Evolutionary conservation across 139 green algal species (phyloP).

Genomic region (Desmodesmus armatus): DNA sequence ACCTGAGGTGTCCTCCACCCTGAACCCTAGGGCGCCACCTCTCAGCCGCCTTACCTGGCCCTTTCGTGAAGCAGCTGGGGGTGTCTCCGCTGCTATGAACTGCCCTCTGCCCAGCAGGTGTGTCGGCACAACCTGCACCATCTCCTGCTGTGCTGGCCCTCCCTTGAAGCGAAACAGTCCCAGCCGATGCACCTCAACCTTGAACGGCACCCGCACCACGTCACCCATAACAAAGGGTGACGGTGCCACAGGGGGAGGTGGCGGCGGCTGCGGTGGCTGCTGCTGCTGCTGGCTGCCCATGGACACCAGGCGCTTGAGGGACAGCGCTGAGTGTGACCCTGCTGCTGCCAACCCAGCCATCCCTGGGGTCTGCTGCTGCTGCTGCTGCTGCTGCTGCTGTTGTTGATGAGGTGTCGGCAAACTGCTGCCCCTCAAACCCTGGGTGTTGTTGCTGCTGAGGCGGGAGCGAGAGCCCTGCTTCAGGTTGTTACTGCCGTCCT

Average conservation of each 20-base stretch:
- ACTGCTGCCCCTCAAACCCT: not conserved
- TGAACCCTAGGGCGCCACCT: no score
- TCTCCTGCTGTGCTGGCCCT: constrained; percentile 34
- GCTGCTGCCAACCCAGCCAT: no score
- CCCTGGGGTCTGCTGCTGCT: not conserved
- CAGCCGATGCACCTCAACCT: constrained; percentile 40
- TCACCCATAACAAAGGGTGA: not conserved
- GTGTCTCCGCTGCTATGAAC: not conserved
- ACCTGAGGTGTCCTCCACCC: no score
- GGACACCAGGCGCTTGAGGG: no score
- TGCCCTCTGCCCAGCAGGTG: not conserved
- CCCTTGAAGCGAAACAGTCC: constrained; percentile 53
- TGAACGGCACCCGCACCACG: not conserved
- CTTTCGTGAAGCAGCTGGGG: not conserved
- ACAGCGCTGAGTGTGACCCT: not conserved
- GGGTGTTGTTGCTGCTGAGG: not conserved
- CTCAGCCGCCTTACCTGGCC: no score
- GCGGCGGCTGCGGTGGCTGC: not conserved
- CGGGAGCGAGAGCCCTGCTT: no score
- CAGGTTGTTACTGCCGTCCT: no score
- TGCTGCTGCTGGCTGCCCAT: not conserved
- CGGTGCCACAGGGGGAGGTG: not conserved
- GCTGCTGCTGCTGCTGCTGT: not conserved
- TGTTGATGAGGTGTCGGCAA: not conserved
- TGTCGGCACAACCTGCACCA: constrained; percentile 37